phyloP scores from a whole-genome alignment of 257 asterid genomes.

The Solanum etuberosum region DNA sequence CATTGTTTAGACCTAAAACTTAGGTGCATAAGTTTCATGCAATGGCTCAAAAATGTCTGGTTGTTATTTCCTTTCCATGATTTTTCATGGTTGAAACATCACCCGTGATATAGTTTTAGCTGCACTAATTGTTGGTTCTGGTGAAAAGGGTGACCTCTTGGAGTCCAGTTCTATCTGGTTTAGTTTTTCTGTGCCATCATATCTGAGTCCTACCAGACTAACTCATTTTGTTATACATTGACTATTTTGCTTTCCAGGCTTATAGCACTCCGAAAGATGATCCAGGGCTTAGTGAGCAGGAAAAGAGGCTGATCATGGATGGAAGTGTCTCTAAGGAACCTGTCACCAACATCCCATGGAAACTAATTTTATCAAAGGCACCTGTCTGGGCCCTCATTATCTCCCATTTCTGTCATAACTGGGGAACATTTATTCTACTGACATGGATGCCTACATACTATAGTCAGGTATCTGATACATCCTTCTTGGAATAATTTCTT shows the following conservation, averaged over 20 bases:
- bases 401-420: slow-evolving; percentile 97
- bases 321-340: slow-evolving; percentile 59
- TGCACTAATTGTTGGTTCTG: neutral
- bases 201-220: neutral
- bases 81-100: neutral
- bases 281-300: slow-evolving; percentile 52
- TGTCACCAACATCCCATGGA: slow-evolving; percentile 85
- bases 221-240: neutral
- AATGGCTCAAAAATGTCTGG: neutral
- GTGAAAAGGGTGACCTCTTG: neutral
- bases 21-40: neutral
- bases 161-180: neutral
- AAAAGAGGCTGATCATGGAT: slow-evolving; percentile 53
- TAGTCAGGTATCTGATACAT: slow-evolving; percentile 54
- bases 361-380: slow-evolving; percentile 67
- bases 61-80: neutral
- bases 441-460: slow-evolving; percentile 99
- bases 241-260: slow-evolving; percentile 38
- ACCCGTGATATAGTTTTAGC: neutral
- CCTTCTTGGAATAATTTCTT: neutral
- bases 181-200: neutral
- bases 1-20: neutral
- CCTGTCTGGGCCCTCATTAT: slow-evolving; percentile 99
- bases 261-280: slow-evolving; percentile 84
- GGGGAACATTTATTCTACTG: slow-evolving; percentile 97